Evolutionary conservation across 1,284 basidiomycete species (phyloP), one percentile per base, ranked within the genome.

Genomic region (Xerocomus cyaneibrunnescens): DNA sequence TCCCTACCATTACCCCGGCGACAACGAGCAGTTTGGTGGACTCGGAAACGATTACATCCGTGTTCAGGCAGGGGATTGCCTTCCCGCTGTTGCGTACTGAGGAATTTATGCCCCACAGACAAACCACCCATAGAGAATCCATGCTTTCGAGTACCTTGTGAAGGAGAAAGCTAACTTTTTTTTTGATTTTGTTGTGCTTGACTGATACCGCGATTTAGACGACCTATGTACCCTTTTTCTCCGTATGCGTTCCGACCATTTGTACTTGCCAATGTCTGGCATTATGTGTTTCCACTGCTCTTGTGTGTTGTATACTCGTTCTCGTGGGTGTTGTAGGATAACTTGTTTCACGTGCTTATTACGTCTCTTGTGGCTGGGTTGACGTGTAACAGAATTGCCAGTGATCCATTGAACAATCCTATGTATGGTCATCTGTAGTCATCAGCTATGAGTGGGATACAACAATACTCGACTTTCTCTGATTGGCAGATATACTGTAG

Each of bases 81-180:
- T 65, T 4, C 55, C 62, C 45, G 49, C 64, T 10, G 35, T 65
- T 3, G 64, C 60, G 5, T 63, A 65, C 48, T 63, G 49, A 62
- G 23, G 14, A 12, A 9, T 9, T 6, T 25, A 17, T 16, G 16
- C 16, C 21, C 25, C 28, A 35, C 31, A 42, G 34, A 31, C 21
- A 14, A 44, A 51, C 30, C 22, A 35, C 46, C 16, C 2, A 51
- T 34, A 59, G 40, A 57, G 37, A 41, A 48, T 27, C 8, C 31
- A 21, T 19, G 23, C 36, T 32, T 35, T 43, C 17, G 5, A 39
- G 13, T 34, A 17, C 30, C 14, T 32, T 41, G 39, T 31, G 31
- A 22, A 52, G 7, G 52, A 32, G 36, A 22, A 17, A 22, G 25
- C 36, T 41, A 36, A 34, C 51, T 48, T 13, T 34, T 19, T 38